phyloP scores from a whole-genome alignment of 108 stramenopile species.

The Fistulifera pelliculosa region DNA sequence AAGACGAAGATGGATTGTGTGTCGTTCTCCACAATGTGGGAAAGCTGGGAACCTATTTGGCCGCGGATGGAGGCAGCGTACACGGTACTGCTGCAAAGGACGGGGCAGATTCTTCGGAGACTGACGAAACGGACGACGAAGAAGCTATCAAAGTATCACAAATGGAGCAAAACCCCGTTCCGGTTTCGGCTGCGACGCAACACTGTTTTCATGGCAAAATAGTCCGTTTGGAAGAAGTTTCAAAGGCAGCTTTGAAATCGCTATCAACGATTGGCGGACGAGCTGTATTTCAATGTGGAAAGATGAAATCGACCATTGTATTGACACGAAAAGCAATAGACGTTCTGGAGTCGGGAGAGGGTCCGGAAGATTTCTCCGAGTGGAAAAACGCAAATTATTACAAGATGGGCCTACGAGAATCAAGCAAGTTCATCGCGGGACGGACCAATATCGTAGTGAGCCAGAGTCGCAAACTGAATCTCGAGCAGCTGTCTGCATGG shows the following conservation, averaged over 20 bases:
- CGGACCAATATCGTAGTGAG: constrained; percentile 3
- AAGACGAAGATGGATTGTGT: background rate
- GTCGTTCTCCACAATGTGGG: constrained; percentile 1
- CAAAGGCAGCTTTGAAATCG: background rate
- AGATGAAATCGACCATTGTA: constrained; percentile 13
- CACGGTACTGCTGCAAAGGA: background rate
- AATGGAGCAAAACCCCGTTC: no score
- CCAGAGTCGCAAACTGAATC: background rate
- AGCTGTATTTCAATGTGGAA: constrained; percentile 14
- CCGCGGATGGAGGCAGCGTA: background rate
- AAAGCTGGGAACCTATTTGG: constrained; percentile 13
- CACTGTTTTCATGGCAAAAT: background rate
- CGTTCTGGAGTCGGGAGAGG: background rate
- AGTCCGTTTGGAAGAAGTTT: background rate
- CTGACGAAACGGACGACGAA: constrained; percentile 19
- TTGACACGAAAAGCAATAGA: constrained; percentile 4
- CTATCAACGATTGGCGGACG: background rate
- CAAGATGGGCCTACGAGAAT: no score
- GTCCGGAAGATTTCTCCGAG: background rate
- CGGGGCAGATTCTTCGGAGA: background rate
- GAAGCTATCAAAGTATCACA: background rate
- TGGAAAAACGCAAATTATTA: no score
- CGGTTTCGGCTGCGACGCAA: no score
- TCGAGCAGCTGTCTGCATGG: constrained; percentile 16
- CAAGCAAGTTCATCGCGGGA: background rate